Evolutionary conservation across 805 yeast species (phyloP).

Genomic region (Yarrowia sp.): DNA sequence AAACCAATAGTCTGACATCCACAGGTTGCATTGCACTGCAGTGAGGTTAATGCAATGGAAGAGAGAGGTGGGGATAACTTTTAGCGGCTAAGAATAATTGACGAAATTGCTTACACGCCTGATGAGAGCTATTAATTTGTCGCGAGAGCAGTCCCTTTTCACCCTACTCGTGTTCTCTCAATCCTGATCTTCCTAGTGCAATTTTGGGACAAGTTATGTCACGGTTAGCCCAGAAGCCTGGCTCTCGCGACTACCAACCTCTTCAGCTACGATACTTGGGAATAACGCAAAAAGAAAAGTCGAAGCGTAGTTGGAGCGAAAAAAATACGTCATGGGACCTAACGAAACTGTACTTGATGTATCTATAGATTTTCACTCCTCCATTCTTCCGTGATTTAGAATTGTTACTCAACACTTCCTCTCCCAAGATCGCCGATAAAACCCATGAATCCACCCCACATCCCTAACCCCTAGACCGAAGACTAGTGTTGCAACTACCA

Average conservation of each 20-base stretch:
- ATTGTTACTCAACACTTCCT: slow-evolving; percentile 9
- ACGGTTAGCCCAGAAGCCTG: too few species aligned
- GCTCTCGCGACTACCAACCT: too few species aligned
- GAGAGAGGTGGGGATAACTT: slow-evolving; percentile 1
- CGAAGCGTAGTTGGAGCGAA: neutral
- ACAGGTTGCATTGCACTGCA: slow-evolving; percentile 37
- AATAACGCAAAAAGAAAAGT: neutral
- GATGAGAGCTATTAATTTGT: neutral
- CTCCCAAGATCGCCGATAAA: neutral
- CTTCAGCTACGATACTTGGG: too few species aligned
- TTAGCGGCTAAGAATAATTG: neutral
- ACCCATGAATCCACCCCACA: slow-evolving; percentile 8
- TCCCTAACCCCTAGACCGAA: slow-evolving; percentile 7
- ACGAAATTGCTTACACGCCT: neutral
- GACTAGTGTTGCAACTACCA: neutral
- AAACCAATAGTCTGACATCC: slow-evolving; percentile 27
- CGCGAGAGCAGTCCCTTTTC: too few species aligned
- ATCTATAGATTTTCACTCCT: neutral
- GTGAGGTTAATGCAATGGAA: slow-evolving; percentile 17
- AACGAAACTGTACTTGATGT: neutral
- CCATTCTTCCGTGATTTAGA: neutral
- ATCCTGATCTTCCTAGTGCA: too few species aligned
- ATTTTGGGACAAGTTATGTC: too few species aligned
- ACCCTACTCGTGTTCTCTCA: too few species aligned
- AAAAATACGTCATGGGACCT: slow-evolving; percentile 24